A percentile compares a stretch with the other conserved stretches of the same genome.
phyloP scores from a whole-genome alignment of 2,329 filamentous ascomycete species.

The Aspergillus fructus region DNA sequence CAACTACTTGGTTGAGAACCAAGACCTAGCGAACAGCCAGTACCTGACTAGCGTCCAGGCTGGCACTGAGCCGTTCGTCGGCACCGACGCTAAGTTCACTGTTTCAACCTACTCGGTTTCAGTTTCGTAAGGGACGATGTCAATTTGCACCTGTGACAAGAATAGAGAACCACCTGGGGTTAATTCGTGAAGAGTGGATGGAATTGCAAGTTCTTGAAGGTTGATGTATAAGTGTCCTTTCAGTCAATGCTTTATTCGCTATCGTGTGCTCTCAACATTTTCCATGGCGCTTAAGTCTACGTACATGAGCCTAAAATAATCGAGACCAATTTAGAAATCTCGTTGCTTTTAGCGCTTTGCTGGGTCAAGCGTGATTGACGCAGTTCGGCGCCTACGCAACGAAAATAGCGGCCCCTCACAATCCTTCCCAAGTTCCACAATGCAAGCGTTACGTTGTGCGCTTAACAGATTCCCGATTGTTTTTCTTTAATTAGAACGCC shows the following conservation, averaged over 20 bases:
- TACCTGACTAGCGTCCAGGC: slow-evolving; percentile 52
- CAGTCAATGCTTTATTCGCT: slow-evolving; percentile 1
- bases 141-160: background rate
- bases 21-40: slow-evolving; percentile 42
- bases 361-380: slow-evolving; percentile 1
- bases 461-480: background rate
- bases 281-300: background rate
- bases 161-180: background rate
- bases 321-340: background rate
- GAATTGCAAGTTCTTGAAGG: background rate
- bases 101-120: slow-evolving; percentile 31
- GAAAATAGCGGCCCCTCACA: slow-evolving; percentile 4
- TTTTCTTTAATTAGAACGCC: slow-evolving; percentile 5
- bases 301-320: background rate
- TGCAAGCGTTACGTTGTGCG: background rate
- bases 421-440: background rate
- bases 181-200: background rate
- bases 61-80: slow-evolving; percentile 39
- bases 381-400: slow-evolving; percentile 3
- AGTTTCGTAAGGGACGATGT: slow-evolving; percentile 21
- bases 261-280: background rate
- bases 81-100: slow-evolving; percentile 26
- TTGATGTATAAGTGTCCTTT: background rate
- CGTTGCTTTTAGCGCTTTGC: background rate
- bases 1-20: slow-evolving; percentile 51